Evolutionary conservation across 371 early-diverging fungal genomes (phyloP).

Genomic region (Mucor indicus): DNA sequence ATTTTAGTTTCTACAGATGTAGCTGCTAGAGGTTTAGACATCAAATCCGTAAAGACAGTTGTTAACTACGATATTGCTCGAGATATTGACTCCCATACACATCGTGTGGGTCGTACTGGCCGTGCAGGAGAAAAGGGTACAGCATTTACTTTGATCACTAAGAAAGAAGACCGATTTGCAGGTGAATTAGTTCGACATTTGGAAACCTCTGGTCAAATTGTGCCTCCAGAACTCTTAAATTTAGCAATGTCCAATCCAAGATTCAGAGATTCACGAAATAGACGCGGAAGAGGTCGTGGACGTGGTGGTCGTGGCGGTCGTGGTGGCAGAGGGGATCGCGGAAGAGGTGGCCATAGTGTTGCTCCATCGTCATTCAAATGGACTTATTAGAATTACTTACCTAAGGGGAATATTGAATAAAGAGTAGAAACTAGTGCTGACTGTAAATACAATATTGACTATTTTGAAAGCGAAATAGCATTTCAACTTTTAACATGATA

Average conservation of each 20-base stretch:
- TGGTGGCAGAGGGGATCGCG: slow-evolving; percentile 19
- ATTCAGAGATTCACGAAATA: slow-evolving; percentile 51
- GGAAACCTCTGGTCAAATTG: slow-evolving; percentile 62
- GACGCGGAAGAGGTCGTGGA: slow-evolving; percentile 37
- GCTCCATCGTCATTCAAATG: no score
- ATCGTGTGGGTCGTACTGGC: slow-evolving; percentile 71
- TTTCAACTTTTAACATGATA: no score
- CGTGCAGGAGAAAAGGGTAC: slow-evolving; percentile 76
- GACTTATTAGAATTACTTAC: no score
- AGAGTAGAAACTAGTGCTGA: no score
- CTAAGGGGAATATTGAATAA: no score
- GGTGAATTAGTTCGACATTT: slow-evolving; percentile 74
- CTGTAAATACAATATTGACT: no score
- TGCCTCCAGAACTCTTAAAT: slow-evolving; percentile 61
- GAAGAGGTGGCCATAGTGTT: slow-evolving; percentile 43
- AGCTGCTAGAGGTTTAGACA: slow-evolving; percentile 94
- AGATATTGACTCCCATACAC: slow-evolving; percentile 78
- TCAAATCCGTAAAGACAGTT: slow-evolving; percentile 67
- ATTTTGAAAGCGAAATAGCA: no score
- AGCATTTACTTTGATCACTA: slow-evolving; percentile 68
- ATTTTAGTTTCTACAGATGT: slow-evolving; percentile 98
- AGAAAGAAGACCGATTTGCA: slow-evolving; percentile 78
- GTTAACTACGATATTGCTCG: slow-evolving; percentile 76
- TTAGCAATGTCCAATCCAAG: slow-evolving; percentile 75
- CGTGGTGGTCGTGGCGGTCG: slow-evolving; percentile 44